These are phyloP conservation scores for Cladosporium sp. DNA, from an alignment of 2,329 filamentous ascomycete genomes.

Conservation along the genomic window DNA sequence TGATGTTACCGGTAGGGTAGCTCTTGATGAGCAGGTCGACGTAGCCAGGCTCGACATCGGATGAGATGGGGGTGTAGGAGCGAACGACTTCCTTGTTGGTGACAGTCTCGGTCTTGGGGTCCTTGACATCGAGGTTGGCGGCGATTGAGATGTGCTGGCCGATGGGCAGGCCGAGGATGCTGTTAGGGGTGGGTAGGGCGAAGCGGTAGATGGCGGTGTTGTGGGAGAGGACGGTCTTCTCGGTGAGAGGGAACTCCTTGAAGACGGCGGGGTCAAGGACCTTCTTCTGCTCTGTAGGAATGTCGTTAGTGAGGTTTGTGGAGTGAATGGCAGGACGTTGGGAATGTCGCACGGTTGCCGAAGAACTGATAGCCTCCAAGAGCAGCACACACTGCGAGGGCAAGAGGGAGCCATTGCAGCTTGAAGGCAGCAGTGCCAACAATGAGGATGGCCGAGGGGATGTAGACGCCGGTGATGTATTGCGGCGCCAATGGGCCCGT, in stretches of 20 bases:
- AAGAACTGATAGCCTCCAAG: slow-evolving; percentile 73
- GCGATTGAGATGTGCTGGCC: slow-evolving; percentile 98
- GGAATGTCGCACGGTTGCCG: slow-evolving; percentile 60
- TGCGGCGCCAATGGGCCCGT: slow-evolving; percentile 56
- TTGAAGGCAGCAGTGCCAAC: slow-evolving; percentile 77
- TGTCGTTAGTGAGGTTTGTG: slow-evolving; percentile 16
- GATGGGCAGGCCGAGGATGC: slow-evolving; percentile 93
- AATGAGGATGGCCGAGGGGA: slow-evolving; percentile 78
- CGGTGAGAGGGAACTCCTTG: slow-evolving; percentile 88
- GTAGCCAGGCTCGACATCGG: slow-evolving; percentile 84
- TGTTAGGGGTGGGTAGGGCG: slow-evolving; percentile 71
- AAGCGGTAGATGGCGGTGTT: slow-evolving; percentile 99
- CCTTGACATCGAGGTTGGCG: slow-evolving; percentile 72
- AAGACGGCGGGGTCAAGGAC: slow-evolving; percentile 84
- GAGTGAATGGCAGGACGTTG: neutral
- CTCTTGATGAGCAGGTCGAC: slow-evolving; percentile 98
- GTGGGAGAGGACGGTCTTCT: slow-evolving; percentile 95
- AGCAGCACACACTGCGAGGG: slow-evolving; percentile 64
- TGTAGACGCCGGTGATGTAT: slow-evolving; percentile 78
- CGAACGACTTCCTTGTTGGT: slow-evolving; percentile 80
- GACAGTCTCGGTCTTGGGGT: slow-evolving; percentile 64
- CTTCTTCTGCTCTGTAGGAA: slow-evolving; percentile 67
- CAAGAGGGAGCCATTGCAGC: slow-evolving; percentile 73
- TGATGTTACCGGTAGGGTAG: slow-evolving; percentile 97
- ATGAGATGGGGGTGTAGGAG: slow-evolving; percentile 90